Base-by-base conservation (phyloP, 2,329 filamentous ascomycete species). In the Fusarium sp. region DNA sequence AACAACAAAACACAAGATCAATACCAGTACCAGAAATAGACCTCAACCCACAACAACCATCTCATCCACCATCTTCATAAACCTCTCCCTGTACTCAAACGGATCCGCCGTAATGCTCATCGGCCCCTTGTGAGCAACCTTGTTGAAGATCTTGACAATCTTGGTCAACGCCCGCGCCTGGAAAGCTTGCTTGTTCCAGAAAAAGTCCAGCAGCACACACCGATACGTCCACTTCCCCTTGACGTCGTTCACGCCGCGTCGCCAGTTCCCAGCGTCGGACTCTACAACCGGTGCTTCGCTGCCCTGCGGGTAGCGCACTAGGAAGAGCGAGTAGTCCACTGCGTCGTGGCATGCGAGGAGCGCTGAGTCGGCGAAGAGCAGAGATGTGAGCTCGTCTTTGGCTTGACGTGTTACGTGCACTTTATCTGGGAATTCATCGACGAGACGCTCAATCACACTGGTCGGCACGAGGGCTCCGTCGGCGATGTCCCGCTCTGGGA, bases 81-180 rank as follows among this genome's bases (percentile, higher is more conserved):
- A 85, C 55, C 83, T 76, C 67, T 84, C 77, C 15, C 88, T 82
- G 71, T 94, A 94, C 78, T 93, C 91, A 0, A 82, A 80, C 11
- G 89, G 86, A 7, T 87, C 86, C 1, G 91, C 90, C 0, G 91
- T 93, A 55, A 93, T 91, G 62, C 87, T 90, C 91, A 93, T 94
- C 0, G 87, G 90, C 0, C 90, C 90, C 69, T 90, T 84, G 4
- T 84, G 80, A 32, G 86, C 87, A 27, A 92, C 79, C 15, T 84
- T 65, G 71, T 92, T 92, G 71, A 89, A 91, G 0, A 83, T 78
- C 48, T 85, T 85, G 60, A 93, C 85, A 35, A 92, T 76, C 0
- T 85, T 83, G 0, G 90, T 92, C 85, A 93, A 86, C 2, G 86
- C 81, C 75, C 84, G 86, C 1, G 91, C 87, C 54, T 87, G 89